Base-by-base conservation (phyloP, 73 alveolate genomes). In the Paraurostyla sp. region DNA sequence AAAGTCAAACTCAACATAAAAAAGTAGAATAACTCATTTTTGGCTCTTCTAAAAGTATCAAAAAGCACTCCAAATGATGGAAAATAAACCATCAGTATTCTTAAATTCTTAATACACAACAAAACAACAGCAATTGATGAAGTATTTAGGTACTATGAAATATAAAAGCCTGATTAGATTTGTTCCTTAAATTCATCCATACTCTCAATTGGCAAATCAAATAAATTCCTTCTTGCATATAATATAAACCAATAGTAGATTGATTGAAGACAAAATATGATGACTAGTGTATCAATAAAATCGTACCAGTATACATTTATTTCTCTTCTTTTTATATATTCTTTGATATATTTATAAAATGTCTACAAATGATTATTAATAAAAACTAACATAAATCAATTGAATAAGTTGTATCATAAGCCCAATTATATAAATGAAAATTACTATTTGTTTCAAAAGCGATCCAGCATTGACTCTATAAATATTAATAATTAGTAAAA, bases 61-160 rank as follows among this genome's bases (percentile, higher is more conserved):
- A 81, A 81, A 11, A 81, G 56, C 29, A 81, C 81, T 9, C 91
- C 82, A 56, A 81, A 56, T 27, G 91, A 69, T 0, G 91, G 91
- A 49, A 81, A 81, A 20, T 27, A 60, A 32, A 45, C 59, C 56
- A 65, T 59, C 38, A 81, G 60, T 20, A 81, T 42, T 58, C 91
- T 56, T 1, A 81, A 36, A 40, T 60, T 81, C 27, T 48, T 52
- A 27, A 81, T 81, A 25, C 83, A 81, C 15, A 81, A 56, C 35
- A 81, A 50, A 6, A 81, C 71, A 2, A 81, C 83, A 0, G 82
- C 91, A 0, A 81, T 52, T 25, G 91, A 57, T 4, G 82, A 52
- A 9, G 71, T 33, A 23, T 45, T 52, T 35, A 81, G 33, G 59
- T 81, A 81, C 33, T 45, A 23, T 33, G 46, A 23, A 2, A 81